These are phyloP conservation scores for Trichoderma koningii DNA, from an alignment of 2,329 filamentous ascomycete species.

Conservation along the genomic window DNA sequence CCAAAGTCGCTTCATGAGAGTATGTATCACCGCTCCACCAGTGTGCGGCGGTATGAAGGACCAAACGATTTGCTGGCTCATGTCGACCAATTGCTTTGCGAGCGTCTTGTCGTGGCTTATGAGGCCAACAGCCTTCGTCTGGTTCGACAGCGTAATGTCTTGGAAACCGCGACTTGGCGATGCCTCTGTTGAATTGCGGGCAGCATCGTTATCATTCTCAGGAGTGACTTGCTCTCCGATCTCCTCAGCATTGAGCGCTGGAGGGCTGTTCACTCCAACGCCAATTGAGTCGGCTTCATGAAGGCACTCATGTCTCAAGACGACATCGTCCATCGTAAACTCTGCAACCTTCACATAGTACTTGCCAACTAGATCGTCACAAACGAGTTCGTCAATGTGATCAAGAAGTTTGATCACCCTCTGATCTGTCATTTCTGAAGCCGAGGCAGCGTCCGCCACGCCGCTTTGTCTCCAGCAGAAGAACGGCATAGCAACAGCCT, in stretches of 20 bases:
- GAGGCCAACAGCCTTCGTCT: background rate
- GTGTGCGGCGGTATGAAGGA: slow-evolving; percentile 12
- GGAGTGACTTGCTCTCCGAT: background rate
- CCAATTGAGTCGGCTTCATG: background rate
- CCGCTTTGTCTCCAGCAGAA: slow-evolving; percentile 4
- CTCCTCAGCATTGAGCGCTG: background rate
- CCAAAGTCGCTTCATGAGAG: slow-evolving; percentile 6
- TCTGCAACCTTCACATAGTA: background rate
- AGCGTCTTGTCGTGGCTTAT: slow-evolving; percentile 8
- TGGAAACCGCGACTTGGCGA: background rate
- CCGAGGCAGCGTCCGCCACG: background rate
- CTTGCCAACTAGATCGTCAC: background rate
- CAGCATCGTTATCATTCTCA: background rate
- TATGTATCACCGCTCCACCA: background rate
- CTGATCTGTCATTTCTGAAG: background rate
- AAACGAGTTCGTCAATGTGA: background rate
- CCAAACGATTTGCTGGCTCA: slow-evolving; percentile 12
- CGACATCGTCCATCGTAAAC: background rate
- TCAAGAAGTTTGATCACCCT: slow-evolving; percentile 2
- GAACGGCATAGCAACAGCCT: background rate
- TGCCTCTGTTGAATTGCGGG: background rate
- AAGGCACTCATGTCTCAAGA: background rate
- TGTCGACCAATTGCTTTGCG: background rate
- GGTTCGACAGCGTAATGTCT: background rate
- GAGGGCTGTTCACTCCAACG: background rate